Conservation (phyloP, 257 asterid genomes). For the Handroanthus guayacan region DNA sequence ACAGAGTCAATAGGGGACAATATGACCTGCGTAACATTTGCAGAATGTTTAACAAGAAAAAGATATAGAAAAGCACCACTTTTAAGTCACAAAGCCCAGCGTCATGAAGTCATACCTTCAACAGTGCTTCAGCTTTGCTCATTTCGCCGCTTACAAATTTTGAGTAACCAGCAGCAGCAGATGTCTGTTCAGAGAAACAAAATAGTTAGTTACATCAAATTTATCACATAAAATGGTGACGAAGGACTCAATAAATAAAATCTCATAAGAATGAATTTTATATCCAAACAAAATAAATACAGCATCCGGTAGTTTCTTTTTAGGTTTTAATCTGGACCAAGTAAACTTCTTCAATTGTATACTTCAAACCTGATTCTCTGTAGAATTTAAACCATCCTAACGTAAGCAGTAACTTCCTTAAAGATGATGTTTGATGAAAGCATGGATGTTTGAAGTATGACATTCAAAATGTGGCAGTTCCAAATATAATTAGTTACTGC, state of each 20-base stretch:
- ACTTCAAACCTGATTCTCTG: conserved; percentile 19
- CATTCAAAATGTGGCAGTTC: not conserved
- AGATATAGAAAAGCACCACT: conserved; percentile 10
- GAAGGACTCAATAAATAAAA: not conserved
- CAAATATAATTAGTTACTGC: conserved; percentile 31
- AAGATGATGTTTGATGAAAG: not conserved
- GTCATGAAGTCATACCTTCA: conserved; percentile 61
- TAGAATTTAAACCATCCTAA: not conserved
- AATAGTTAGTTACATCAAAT: not conserved
- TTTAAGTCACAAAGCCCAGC: conserved; percentile 4
- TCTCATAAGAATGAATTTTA: not conserved
- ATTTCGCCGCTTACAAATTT: conserved; percentile 95
- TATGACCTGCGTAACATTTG: conserved; percentile 70
- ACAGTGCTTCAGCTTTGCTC: conserved; percentile 99
- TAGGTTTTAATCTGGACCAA: not conserved
- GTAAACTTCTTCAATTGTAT: not conserved
- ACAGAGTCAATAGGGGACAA: conserved; percentile 97
- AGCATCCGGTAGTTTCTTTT: conserved; percentile 15
- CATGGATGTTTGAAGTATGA: conserved; percentile 15
- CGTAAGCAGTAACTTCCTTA: not conserved
- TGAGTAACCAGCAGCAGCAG: conserved; percentile 90
- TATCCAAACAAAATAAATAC: conserved; percentile 3
- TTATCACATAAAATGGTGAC: conserved; percentile 17
- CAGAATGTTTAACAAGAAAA: conserved; percentile 23
- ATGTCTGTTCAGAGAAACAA: conserved; percentile 59